A percentile compares a stretch with the other conserved stretches of the same genome.
phyloP scores from a whole-genome alignment of 495 filamentous ascomycete genomes.

The Aspergillus diversus region DNA sequence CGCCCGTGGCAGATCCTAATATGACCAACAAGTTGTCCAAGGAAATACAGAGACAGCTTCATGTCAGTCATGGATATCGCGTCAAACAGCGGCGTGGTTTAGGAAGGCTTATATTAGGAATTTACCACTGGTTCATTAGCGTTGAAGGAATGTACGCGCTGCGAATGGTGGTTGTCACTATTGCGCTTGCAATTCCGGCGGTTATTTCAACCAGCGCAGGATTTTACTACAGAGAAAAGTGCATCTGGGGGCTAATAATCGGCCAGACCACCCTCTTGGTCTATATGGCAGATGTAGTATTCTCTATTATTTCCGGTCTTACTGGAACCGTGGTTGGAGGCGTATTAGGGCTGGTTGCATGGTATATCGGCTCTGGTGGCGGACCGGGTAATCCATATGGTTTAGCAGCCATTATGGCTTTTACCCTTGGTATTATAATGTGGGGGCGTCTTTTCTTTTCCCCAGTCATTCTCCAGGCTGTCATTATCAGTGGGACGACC shows the following conservation, averaged over 20 bases:
- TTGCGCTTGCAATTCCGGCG: slow-evolving; percentile 42
- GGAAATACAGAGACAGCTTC: slow-evolving; percentile 22
- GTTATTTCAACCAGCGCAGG: slow-evolving; percentile 39
- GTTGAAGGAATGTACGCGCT: slow-evolving; percentile 21
- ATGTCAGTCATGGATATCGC: slow-evolving; percentile 21
- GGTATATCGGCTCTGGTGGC: slow-evolving; percentile 48
- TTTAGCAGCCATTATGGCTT: slow-evolving; percentile 40
- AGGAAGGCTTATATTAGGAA: slow-evolving; percentile 4
- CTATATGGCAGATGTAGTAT: slow-evolving; percentile 47
- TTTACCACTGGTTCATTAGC: slow-evolving; percentile 25
- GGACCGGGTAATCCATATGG: slow-evolving; percentile 45
- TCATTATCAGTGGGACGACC: slow-evolving; percentile 43
- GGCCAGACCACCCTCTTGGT: slow-evolving; percentile 44
- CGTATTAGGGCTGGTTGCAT: slow-evolving; percentile 40
- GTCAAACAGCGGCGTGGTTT: neutral
- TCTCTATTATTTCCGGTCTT: slow-evolving; percentile 35
- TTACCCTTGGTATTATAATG: slow-evolving; percentile 34
- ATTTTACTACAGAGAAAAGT: slow-evolving; percentile 48
- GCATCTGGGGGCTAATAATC: slow-evolving; percentile 49
- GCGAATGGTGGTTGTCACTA: slow-evolving; percentile 39
- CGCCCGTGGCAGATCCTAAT: slow-evolving; percentile 17
- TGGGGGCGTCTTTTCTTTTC: slow-evolving; percentile 42
- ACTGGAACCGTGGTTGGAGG: slow-evolving; percentile 43
- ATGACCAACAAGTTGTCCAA: slow-evolving; percentile 4
- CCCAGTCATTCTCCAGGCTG: slow-evolving; percentile 28